Evolutionary conservation across 495 filamentous ascomycete species (phyloP).

Genomic region (Ramalina peruviana): DNA sequence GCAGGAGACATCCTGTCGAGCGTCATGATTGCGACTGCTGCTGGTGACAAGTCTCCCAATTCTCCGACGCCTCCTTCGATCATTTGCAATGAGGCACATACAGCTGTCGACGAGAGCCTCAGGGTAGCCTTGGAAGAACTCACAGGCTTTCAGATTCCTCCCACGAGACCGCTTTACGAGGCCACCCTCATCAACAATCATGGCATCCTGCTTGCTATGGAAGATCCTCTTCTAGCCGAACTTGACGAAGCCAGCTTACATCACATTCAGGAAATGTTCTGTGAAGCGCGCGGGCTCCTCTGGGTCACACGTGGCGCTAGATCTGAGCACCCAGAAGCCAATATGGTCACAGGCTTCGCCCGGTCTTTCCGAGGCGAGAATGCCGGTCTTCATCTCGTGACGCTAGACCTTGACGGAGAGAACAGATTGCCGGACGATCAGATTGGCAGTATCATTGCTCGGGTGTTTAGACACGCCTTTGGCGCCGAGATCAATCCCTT

Average conservation of each 20-base stretch:
- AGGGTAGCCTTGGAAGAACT: too few species aligned
- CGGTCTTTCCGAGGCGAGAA: slow-evolving; percentile 8
- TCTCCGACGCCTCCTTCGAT: neutral
- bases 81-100: neutral
- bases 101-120: too few species aligned
- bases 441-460: neutral
- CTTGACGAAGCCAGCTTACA: neutral
- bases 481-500: neutral
- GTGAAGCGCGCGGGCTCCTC: slow-evolving; percentile 1
- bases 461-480: neutral
- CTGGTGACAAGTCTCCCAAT: neutral
- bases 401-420: slow-evolving; percentile 6
- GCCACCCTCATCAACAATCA: neutral
- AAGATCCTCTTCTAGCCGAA: neutral
- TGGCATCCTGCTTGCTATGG: slow-evolving; percentile 1
- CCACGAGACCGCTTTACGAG: neutral
- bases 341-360: slow-evolving; percentile 6
- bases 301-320: slow-evolving; percentile 7
- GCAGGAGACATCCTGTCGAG: neutral
- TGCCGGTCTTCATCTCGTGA: slow-evolving; percentile 3
- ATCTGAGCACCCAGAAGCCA: neutral
- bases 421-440: neutral
- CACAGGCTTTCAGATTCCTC: too few species aligned
- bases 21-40: slow-evolving; percentile 8
- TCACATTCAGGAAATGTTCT: slow-evolving; percentile 1